Evolutionary conservation across 169 alveolate genomes (phyloP), one percentile per base, ranked within the genome.

Genomic region (Cryptosporidium meleagridis): DNA sequence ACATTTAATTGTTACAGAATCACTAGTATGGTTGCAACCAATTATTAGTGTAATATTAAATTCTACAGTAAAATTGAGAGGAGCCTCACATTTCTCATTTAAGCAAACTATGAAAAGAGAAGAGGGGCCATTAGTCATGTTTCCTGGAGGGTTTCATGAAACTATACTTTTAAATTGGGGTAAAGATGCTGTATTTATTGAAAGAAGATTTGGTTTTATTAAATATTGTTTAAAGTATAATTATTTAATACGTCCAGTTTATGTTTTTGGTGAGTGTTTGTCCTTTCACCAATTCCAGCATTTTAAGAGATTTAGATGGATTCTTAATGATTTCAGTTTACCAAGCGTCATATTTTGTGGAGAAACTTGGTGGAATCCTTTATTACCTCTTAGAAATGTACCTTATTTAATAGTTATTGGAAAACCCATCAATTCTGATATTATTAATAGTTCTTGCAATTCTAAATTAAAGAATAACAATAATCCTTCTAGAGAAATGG

Each of bases 71-170:
- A 80, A 59, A 31, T 35, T 80, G 41, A 59, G 89, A n/a, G 89
- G 89, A 61, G 89, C 89, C 3, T 44, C 69, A 33, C 89, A 80
- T 44, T 14, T 53, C 6, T 80, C 89, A 18, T 80, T 80, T 65
- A 80, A 21, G 44, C 9, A 62, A 21, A 62, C 75, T 35, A 80
- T 80, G 89, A 59, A 44, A 31, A 80, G 75, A 62, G 68, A 51
- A 44, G 89, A 80, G 26, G 75, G 89, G 0, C 89, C 89, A n/a
- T 41, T 80, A 48, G 9, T 80, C 33, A 80, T 80, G 80, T 80
- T 80, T 80, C 89, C 89, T 31, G 89, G 89, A 31, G 89, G 89
- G 26, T 80, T 80, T 37, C 89, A 80, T n/a, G 89, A 80, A 39
- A 62, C 89, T 5, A 62, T 65, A 44, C 55, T 80, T 33, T 80